Evolutionary conservation across 345 rosid genomes (phyloP).

Genomic region (Eucalyptus guilfoylei): DNA sequence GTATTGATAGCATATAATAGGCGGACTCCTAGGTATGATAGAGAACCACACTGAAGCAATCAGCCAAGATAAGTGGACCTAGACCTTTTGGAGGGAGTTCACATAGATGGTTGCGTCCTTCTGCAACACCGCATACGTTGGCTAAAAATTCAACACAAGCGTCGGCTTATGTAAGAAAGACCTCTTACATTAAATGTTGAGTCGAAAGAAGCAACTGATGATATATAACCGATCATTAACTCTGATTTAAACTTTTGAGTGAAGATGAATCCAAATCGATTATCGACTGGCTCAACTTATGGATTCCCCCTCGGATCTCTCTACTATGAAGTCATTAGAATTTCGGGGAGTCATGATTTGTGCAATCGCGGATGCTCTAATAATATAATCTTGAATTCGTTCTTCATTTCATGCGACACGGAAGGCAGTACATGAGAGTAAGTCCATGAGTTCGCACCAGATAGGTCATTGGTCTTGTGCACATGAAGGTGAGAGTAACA

Average conservation of each 20-base stretch:
- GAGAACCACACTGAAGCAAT: neutral
- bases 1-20: neutral
- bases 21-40: neutral
- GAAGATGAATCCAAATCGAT: fast-evolving
- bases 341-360: neutral
- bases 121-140: neutral
- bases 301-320: neutral
- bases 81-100: neutral
- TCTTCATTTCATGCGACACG: neutral
- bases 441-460: neutral
- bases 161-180: fast-evolving
- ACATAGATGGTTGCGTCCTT: neutral
- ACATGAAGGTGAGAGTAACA: neutral
- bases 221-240: neutral
- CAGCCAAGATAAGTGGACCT: neutral
- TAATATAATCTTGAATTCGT: neutral
- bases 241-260: neutral
- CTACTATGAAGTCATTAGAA: neutral
- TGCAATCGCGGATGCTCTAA: fast-evolving
- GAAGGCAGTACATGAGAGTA: neutral
- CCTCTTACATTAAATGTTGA: fast-evolving
- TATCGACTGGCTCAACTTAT: fast-evolving
- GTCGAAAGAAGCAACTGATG: neutral
- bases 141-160: neutral
- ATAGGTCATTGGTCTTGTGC: neutral